phyloP scores from a whole-genome alignment of 768 basidiomycete genomes.

The Phaeotremella skinneri region DNA sequence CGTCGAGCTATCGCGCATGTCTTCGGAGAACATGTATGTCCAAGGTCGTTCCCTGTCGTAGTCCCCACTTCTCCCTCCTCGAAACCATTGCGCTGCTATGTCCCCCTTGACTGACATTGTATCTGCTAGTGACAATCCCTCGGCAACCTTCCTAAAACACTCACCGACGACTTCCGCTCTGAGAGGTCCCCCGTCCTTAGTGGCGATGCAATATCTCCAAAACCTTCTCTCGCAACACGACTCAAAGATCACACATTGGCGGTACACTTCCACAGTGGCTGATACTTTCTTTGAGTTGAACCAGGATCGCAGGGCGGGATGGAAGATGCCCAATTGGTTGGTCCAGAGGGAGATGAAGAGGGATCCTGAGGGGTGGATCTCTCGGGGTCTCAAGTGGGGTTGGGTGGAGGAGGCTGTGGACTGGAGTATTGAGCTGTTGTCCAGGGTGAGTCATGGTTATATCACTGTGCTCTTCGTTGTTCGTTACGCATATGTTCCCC shows the following conservation, averaged over 20 bases:
- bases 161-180: constrained; percentile 63
- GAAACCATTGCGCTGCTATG: too few relatives aligned
- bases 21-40: constrained; percentile 52
- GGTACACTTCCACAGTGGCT: constrained; percentile 71
- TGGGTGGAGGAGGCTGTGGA: constrained; percentile 73
- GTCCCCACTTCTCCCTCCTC: too few relatives aligned
- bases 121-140: constrained; percentile 58
- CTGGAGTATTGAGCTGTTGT: constrained; percentile 67
- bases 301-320: constrained; percentile 37
- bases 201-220: constrained; percentile 86
- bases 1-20: constrained; percentile 61
- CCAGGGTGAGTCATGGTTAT: constrained; percentile 59
- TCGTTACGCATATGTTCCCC: background rate
- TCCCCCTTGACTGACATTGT: background rate
- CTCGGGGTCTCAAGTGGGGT: constrained; percentile 73
- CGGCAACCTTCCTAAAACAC: constrained; percentile 70
- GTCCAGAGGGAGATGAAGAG: constrained; percentile 60
- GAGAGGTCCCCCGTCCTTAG: constrained; percentile 73
- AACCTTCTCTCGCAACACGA: constrained; percentile 77
- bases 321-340: constrained; percentile 75
- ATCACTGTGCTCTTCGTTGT: background rate
- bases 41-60: constrained; percentile 57
- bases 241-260: constrained; percentile 64
- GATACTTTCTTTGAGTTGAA: constrained; percentile 73
- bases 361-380: constrained; percentile 71